Base-by-base conservation (phyloP, 306 rosid species). In the Medicago arabica region DNA sequence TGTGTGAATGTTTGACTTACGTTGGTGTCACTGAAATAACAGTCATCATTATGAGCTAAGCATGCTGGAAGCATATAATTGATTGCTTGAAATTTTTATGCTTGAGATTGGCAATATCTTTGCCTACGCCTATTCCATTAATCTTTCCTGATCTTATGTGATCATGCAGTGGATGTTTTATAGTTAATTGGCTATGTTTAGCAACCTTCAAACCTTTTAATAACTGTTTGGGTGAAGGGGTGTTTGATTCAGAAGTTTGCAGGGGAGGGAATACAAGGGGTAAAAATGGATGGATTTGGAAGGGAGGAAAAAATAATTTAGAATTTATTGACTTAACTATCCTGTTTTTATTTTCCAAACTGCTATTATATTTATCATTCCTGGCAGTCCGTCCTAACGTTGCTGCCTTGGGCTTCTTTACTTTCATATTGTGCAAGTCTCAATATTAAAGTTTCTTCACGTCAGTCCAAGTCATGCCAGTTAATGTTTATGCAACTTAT, bases 11-110 rank as follows among this genome's bases (percentile, higher is more conserved):
- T 40, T 28, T 39, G 47, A 28, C 9, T 71, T 71, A 41, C 59
- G 53, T 21, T 71, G 53, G 25, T 39, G 66, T 46, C 55, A 36
- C 75, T 78, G 75, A 63, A 53, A 67, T 77, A 50, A 69, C 62
- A 53, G 15, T 65, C 53, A 38, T 60, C 75, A n/a, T 16, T 23
- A 23, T 75, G 34, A 4, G 28, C 28, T 60, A 57, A 21, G 17
- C 59, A 23, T 62, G 18, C 68, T 13, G 9, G 6, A 0, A 12
- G 4, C 54, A 1, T 80, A 17, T 49, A 28, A 8, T 59, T 75
- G 67, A 46, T 47, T 47, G 50, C 76, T 39, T 65, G 19, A 39
- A 65, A 8, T 28, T 79, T 71, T 40, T 19, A 25, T 34, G 4
- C 38, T 64, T 65, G 13, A 17, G 15, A 28, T 23, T 13, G 31